Base-by-base conservation (phyloP, 371 early-diverging fungal genomes). In the Mucor racemosus region DNA sequence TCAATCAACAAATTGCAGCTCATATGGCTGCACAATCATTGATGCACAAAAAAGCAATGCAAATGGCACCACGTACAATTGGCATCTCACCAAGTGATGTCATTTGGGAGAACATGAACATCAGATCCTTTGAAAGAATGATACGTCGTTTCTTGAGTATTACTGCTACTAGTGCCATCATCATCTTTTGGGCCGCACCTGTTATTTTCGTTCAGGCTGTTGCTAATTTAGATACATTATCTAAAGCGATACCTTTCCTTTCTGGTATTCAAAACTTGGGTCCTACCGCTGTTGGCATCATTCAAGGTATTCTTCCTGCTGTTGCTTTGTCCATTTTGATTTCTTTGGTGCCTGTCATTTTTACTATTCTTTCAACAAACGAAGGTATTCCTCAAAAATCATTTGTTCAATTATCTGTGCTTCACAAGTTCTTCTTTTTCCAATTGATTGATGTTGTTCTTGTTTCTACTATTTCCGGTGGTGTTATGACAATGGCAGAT, bases 1-100 rank as follows among this genome's bases (percentile, higher is more conserved):
- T 96, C 75, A 84, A 88, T 62, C 84, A 87, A 68, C 92, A 92
- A 66, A 80, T 90, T 17, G 90, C 89, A 17, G 91, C 95, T 11
- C 96, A 96, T 65, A 86, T 92, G 84, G 94, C 95, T 10, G 88
- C 87, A n/a, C 90, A 92, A 68, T 82, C 88, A 1, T 80, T 92
- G 26, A 78, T 91, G 13, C 84, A 90, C 68, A 82, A 88, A 46
- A 76, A 73, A n/a, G 89, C 92, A 17, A 77, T 88, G 65, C 78
- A 78, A 10, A 92, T 94, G 92, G 80, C 81, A 26, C 86, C 89
- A 48, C 85, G 90, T 39, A 83, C 83, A 62, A 76, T 85, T 14
- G 86, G 90, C 36, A 85, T 94, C 57, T 79, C 88, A 19, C 89
- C 92, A 0, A 82, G 86, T 21, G 95, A 96, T 75, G 81, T 96